Conservation (phyloP, 768 basidiomycete species). For the Naganishia onofrii region DNA sequence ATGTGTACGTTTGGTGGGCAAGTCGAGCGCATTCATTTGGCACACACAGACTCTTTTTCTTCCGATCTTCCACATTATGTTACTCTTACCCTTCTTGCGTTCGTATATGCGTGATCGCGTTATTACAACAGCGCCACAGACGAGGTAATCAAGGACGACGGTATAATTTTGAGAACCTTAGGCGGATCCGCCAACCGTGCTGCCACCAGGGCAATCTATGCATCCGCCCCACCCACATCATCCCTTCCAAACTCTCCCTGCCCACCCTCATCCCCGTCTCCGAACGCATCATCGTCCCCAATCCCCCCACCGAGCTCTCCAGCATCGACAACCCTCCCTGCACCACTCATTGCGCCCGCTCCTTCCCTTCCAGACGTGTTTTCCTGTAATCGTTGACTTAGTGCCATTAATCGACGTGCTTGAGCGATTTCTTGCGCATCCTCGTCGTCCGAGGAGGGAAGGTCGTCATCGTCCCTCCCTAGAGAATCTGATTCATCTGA, state of each 20-base stretch:
- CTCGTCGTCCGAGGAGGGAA: slow-evolving; percentile 30
- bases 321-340: slow-evolving; percentile 45
- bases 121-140: no score
- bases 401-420: slow-evolving; percentile 37
- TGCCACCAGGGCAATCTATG: background rate
- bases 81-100: no score
- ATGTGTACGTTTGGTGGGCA: no score
- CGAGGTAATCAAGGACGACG: no score
- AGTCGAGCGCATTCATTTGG: no score
- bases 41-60: no score
- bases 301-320: slow-evolving; percentile 36
- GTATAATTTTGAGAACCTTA: no score
- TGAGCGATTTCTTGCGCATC: slow-evolving; percentile 46
- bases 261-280: slow-evolving; percentile 20
- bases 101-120: no score
- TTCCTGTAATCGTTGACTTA: slow-evolving; percentile 44
- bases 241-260: slow-evolving; percentile 14
- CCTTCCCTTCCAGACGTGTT: slow-evolving; percentile 43
- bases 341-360: slow-evolving; percentile 37
- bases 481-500: slow-evolving; percentile 20
- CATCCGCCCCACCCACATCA: slow-evolving; percentile 28
- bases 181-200: no score
- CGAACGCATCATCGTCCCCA: slow-evolving; percentile 25
- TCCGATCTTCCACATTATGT: no score
- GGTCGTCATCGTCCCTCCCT: slow-evolving; percentile 22